A percentile compares a stretch with the other conserved stretches of the same genome.
Evolutionary conservation across 106 monocot genomes (phyloP).

Genomic region (Gastrodia elata): DNA sequence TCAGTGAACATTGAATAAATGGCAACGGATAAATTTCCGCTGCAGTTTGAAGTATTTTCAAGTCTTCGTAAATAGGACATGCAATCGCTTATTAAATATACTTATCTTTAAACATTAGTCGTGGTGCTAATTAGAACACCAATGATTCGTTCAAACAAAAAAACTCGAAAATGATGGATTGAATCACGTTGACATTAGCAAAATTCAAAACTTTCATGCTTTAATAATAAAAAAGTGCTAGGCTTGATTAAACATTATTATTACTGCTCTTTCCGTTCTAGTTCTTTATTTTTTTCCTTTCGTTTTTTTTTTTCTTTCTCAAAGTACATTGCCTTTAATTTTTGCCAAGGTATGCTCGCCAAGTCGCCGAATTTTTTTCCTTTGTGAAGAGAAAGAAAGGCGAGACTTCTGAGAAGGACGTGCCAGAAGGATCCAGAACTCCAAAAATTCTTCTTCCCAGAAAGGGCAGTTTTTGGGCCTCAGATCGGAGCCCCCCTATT

Average conservation of each 20-base stretch:
- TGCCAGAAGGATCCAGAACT: slow-evolving; percentile 3
- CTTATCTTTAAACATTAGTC: neutral
- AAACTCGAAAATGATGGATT: neutral
- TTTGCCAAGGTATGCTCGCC: slow-evolving; percentile 70
- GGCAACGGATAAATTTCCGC: neutral
- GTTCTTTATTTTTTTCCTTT: neutral
- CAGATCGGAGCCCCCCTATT: slow-evolving; percentile 25
- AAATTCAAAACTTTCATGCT: neutral
- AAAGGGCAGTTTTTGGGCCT: slow-evolving; percentile 56
- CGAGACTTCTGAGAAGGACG: slow-evolving; percentile 12
- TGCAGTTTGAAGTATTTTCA: neutral
- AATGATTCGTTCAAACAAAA: neutral
- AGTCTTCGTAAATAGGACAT: neutral
- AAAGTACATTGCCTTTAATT: neutral
- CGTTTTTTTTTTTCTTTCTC: neutral
- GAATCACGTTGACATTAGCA: neutral
- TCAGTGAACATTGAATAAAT: neutral
- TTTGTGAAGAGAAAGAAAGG: slow-evolving; percentile 94
- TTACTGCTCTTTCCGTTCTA: neutral
- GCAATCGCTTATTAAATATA: neutral
- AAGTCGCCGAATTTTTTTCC: slow-evolving; percentile 91
- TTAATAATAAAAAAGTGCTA: neutral
- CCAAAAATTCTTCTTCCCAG: slow-evolving; percentile 42
- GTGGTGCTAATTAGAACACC: neutral
- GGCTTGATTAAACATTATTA: neutral